Evolutionary conservation across 805 yeast species (phyloP).

Genomic region (Starmerella scarabaei): DNA sequence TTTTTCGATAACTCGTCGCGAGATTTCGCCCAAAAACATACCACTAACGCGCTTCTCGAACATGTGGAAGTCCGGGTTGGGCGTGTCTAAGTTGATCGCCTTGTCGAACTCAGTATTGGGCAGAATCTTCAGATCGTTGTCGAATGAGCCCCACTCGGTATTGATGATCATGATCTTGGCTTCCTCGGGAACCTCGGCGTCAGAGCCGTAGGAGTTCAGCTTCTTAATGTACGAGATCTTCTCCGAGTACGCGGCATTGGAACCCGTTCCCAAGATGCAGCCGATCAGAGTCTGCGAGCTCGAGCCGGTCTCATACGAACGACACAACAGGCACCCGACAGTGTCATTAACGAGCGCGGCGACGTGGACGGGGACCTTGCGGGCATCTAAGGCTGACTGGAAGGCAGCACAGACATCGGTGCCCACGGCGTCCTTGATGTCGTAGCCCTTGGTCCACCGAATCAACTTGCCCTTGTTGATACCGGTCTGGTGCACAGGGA

Average conservation of each 20-base stretch:
- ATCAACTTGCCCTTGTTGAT: constrained; percentile 66
- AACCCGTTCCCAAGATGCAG: constrained; percentile 92
- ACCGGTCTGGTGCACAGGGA: constrained; percentile 81
- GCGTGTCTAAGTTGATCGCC: constrained; percentile 54
- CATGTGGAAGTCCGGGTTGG: constrained; percentile 78
- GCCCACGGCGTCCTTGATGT: constrained; percentile 72
- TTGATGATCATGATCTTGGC: constrained; percentile 63
- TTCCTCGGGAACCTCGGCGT: constrained; percentile 22
- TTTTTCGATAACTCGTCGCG: constrained; percentile 62
- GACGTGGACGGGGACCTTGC: constrained; percentile 44
- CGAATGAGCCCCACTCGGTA: constrained; percentile 98
- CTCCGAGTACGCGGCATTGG: constrained; percentile 91
- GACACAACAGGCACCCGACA: constrained; percentile 81
- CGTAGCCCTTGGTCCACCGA: constrained; percentile 95
- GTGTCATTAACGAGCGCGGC: constrained; percentile 93
- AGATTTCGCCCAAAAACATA: constrained; percentile 82
- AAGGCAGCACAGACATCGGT: constrained; percentile 64
- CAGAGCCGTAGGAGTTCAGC: constrained; percentile 34
- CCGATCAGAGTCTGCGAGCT: constrained; percentile 74
- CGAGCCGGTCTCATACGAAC: constrained; percentile 62
- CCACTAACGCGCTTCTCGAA: constrained; percentile 89
- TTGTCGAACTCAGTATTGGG: constrained; percentile 72
- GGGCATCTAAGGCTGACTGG: constrained; percentile 53
- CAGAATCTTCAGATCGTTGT: constrained; percentile 59
- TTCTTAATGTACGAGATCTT: constrained; percentile 60